These are phyloP conservation scores for Zymoseptoria brevis DNA, from an alignment of 2,329 filamentous ascomycete species.

Conservation along the genomic window DNA sequence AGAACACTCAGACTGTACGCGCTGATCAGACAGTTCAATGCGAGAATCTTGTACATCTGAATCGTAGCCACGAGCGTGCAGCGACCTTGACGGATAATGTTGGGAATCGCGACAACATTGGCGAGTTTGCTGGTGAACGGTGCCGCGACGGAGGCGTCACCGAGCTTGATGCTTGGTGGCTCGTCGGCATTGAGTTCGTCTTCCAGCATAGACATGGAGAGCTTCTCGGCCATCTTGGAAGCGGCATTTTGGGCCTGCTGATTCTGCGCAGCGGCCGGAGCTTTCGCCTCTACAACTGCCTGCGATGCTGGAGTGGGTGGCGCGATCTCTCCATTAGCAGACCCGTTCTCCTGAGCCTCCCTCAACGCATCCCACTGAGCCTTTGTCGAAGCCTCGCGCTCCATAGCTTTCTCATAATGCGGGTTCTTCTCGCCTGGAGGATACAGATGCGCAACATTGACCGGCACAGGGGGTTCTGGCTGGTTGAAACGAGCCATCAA, in stretches of 20 bases:
- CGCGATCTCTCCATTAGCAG: conserved; percentile 18
- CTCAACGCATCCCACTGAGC: conserved; percentile 43
- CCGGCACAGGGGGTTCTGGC: conserved; percentile 82
- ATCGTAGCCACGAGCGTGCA: conserved; percentile 97
- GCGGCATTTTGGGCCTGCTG: conserved; percentile 61
- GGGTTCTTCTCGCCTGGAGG: conserved; percentile 85
- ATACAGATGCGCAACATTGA: conserved; percentile 86
- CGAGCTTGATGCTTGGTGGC: conserved; percentile 91
- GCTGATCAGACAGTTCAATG: conserved; percentile 93
- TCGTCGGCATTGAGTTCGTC: conserved; percentile 79
- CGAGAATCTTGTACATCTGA: conserved; percentile 99
- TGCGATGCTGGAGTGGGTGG: conserved; percentile 16
- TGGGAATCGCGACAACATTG: conserved; percentile 93
- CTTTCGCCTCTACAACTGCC: conserved; percentile 13
- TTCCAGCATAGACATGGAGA: conserved; percentile 83
- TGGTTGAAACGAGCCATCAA: conserved; percentile 96
- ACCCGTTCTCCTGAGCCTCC: conserved; percentile 43
- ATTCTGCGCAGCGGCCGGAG: conserved; percentile 46
- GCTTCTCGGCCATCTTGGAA: conserved; percentile 72
- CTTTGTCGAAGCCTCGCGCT: conserved; percentile 76
- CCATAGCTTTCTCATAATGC: conserved; percentile 86
- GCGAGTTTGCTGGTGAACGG: conserved; percentile 97
- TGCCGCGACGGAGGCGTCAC: conserved; percentile 92
- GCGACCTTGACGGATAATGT: conserved; percentile 94
- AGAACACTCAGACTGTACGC: conserved; percentile 95